A percentile compares a stretch with the other conserved stretches of the same genome.
phyloP scores from a whole-genome alignment of 352 stramenopile species.

The Phytopythium vexans region DNA sequence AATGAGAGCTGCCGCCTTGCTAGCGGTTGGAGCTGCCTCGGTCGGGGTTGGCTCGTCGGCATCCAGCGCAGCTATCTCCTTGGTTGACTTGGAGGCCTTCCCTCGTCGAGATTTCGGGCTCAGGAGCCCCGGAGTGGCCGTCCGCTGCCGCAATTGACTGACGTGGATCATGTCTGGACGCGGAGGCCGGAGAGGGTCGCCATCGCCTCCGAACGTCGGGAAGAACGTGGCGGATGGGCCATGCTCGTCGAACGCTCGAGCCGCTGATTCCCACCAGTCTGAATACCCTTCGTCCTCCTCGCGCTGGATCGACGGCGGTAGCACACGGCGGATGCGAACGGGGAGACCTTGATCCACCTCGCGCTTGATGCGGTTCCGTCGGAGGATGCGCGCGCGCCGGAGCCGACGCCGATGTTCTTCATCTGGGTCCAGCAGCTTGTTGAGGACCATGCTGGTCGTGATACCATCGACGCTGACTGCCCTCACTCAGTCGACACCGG shows the following conservation, averaged over 20 bases:
- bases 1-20: not conserved
- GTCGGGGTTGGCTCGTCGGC: too few relatives aligned
- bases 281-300: slow-evolving; percentile 8
- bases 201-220: slow-evolving; percentile 22
- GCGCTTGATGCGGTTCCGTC: slow-evolving; percentile 56
- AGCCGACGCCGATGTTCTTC: slow-evolving; percentile 39
- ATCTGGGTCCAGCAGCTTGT: slow-evolving; percentile 49
- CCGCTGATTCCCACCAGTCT: not conserved
- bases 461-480: not conserved
- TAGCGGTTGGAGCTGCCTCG: not conserved
- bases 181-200: not conserved
- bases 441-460: slow-evolving; percentile 33
- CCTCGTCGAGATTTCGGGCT: not conserved
- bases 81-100: not conserved
- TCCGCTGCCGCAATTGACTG: not conserved
- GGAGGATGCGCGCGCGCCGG: slow-evolving; percentile 49
- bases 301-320: slow-evolving; percentile 7
- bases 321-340: slow-evolving; percentile 12
- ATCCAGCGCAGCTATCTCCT: too few relatives aligned
- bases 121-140: not conserved
- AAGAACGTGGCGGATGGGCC: slow-evolving; percentile 8
- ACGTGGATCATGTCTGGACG: slow-evolving; percentile 4
- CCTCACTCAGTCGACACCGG: too few relatives aligned
- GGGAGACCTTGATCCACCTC: slow-evolving; percentile 45
- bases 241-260: not conserved